Evolutionary conservation across 257 asterid genomes (phyloP), one percentile per base, ranked within the genome.

Genomic region (Buddleja alternifolia): DNA sequence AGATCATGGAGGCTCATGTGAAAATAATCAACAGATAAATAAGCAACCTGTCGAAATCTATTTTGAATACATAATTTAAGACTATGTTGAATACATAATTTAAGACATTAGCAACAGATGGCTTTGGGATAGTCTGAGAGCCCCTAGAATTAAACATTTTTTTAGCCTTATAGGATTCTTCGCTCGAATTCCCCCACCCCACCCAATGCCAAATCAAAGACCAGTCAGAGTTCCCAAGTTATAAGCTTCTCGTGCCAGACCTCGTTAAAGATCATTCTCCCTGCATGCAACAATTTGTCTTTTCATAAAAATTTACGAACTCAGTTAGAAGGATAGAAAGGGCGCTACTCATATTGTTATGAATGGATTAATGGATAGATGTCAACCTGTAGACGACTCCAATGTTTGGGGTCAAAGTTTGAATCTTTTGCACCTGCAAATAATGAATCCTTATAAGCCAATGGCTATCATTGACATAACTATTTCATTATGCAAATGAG

Each of bases 341-440:
- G 54, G 17, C 60, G 32, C 12, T 12, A 56, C 8, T 9, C 24
- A 36, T 44, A 41, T 40, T 39, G 8, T 36, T 16, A 40, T 25
- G 40, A 60, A 44, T 44, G 3, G 25, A 40, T 23, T 20, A 29
- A 47, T 20, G 19, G 7, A 20, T 4, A 58, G 29, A 48, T 47
- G 63, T 20, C 48, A 81, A 94, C 99, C 99, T 94, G 90, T 94
- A 94, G 32, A 91, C 98, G 72, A 94, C 98, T 76, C 99, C 99
- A 70, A 94, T 88, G 70, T 91, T 94, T 36, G 98, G 91, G 17
- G 98, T 94, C 93, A 94, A 79, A 72, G 63, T 76, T 86, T 94
- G 99, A 76, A 94, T 91, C 92, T 94, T 94, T 72, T 94, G 96
- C 78, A 94, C 93, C 99, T 94, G 92, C 73, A 75, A 73, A 29